Evolutionary conservation across 2,329 filamentous ascomycete genomes (phyloP).

Genomic region (Coniochaeta pulveracea): DNA sequence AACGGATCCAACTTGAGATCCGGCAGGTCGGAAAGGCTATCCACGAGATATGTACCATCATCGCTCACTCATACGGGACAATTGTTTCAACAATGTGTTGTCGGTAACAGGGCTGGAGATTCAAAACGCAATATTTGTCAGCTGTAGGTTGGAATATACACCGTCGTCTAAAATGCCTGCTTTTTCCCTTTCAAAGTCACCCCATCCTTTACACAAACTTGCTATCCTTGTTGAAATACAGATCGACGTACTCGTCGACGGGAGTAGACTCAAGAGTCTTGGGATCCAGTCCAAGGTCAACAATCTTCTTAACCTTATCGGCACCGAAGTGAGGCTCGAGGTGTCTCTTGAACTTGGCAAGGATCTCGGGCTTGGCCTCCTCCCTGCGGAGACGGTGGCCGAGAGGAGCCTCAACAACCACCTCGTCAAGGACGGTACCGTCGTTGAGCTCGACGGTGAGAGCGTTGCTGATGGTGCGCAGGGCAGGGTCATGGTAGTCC

Average conservation of each 20-base stretch:
- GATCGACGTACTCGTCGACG: slow-evolving; percentile 87
- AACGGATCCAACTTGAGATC: no score
- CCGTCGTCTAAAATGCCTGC: no score
- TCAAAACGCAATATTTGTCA: no score
- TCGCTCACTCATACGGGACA: no score
- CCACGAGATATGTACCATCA: no score
- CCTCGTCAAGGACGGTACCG: slow-evolving; percentile 81
- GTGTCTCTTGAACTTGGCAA: slow-evolving; percentile 92
- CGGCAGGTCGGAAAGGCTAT: no score
- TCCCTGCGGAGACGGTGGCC: slow-evolving; percentile 85
- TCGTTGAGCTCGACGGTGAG: slow-evolving; percentile 92
- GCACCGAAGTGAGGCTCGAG: slow-evolving; percentile 72
- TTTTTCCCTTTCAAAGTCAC: no score
- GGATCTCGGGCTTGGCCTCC: slow-evolving; percentile 94
- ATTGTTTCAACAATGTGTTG: no score
- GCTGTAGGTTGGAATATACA: no score
- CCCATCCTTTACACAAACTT: slow-evolving; percentile 34
- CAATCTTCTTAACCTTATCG: slow-evolving; percentile 67
- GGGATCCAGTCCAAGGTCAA: slow-evolving; percentile 66
- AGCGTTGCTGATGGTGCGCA: slow-evolving; percentile 95
- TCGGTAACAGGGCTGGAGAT: no score
- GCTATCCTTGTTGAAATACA: slow-evolving; percentile 57
- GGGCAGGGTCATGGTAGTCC: slow-evolving; percentile 89
- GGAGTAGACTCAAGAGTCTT: slow-evolving; percentile 68
- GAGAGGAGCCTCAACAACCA: slow-evolving; percentile 86